Percentiles rank a stretch among this genome's conserved stretches.
phyloP scores from a whole-genome alignment of 2,329 filamentous ascomycete species.

The Anisogramma anomala region DNA sequence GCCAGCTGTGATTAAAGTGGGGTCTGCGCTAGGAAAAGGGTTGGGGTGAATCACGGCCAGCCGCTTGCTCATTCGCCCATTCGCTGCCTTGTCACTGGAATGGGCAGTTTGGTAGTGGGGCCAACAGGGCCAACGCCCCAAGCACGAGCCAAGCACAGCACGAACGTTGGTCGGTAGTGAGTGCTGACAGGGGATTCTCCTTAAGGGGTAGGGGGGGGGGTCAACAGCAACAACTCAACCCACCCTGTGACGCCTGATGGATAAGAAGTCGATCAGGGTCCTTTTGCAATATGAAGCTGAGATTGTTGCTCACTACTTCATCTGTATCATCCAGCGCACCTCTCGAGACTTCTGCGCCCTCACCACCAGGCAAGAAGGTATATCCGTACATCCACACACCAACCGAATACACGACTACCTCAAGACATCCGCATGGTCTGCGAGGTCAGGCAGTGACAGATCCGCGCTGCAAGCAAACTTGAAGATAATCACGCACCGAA shows the following conservation, averaged over 20 bases:
- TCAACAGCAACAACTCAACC: neutral
- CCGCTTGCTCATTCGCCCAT: constrained; percentile 5
- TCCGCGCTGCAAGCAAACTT: no score
- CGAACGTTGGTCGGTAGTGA: neutral
- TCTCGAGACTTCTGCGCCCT: neutral
- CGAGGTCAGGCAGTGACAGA: no score
- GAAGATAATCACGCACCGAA: neutral
- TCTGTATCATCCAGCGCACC: neutral
- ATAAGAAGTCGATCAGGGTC: no score
- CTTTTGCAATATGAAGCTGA: neutral
- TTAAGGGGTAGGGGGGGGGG: neutral
- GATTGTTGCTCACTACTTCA: neutral
- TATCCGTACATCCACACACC: no score
- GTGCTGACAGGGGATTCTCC: neutral
- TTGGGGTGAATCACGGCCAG: constrained; percentile 7
- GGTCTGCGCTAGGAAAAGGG: constrained; percentile 1
- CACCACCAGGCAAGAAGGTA: no score
- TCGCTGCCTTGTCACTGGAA: constrained; percentile 10
- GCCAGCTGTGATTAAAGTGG: constrained; percentile 13
- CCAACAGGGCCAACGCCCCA: no score
- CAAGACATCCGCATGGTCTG: no score
- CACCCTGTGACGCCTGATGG: no score
- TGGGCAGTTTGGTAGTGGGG: constrained; percentile 12
- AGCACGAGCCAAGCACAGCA: constrained; percentile 1
- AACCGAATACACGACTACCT: no score